Base-by-base conservation (phyloP, 495 filamentous ascomycete species). In the Hypoxylon lienhwacheense region DNA sequence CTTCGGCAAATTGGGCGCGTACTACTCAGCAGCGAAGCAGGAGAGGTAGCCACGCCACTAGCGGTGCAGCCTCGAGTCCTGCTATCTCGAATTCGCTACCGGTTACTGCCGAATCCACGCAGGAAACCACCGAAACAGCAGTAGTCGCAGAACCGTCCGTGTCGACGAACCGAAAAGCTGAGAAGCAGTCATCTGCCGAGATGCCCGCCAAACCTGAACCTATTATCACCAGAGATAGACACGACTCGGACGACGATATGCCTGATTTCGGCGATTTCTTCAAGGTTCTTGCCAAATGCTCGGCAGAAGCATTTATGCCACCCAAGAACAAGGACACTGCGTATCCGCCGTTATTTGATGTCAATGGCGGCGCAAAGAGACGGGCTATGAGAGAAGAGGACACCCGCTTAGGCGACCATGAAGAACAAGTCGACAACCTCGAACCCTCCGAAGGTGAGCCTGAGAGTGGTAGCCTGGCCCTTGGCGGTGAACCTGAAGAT, bases 1-100 rank as follows among this genome's bases (percentile, higher is more conserved):
- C 92, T 5, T 89, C 91, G 4, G 93, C 92, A 3, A 96, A 85
- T 65, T 99, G 93, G 93, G 93, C 91, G 4, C 90, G 88, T 57
- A 86, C 88, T 50, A 76, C 81, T 3, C 82, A 87, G 25, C 82
- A 83, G 49, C 80, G 83, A 31, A 87, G 87, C 56, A 79, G 87
- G 46, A 79, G 86, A 26, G 78, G 85, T 17, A 96, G 90, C 66
- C 77, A 89, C 47, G 83, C 87, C 20, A 88, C 87, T 4, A 95
- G 87, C 61, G 83, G 84, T 47, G 83, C 89, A 11, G 82, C 83
- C 25, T 84, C 91, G 15, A 97, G 92, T 66, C 92, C 93, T 32
- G 85, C 85, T 16, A 79, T 85, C 4, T 80, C 82, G 0, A 78
- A 76, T 45, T 79, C 86, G 4, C 75, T 82, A 11, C 77, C 86